Conservation (phyloP, 257 asterid species). For the Penstemon newberryi region DNA sequence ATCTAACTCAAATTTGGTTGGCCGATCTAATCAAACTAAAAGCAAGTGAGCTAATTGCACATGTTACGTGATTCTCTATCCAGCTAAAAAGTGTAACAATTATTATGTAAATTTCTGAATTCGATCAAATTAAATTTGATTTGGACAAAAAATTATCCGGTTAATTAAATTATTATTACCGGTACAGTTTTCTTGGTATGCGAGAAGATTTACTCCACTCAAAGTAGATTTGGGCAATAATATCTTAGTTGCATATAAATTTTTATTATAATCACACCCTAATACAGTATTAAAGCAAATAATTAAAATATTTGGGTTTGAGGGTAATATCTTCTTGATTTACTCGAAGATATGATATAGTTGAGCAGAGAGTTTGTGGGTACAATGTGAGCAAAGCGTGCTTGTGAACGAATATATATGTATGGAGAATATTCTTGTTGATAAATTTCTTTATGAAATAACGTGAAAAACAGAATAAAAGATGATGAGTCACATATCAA, state of each 20-base stretch:
- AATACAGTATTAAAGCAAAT: neutral
- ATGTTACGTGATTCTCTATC: no score
- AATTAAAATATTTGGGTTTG: neutral
- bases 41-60: no score
- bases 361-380: conserved; percentile 19
- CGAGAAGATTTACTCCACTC: conserved; percentile 35
- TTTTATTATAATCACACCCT: neutral
- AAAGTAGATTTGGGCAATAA: conserved; percentile 35
- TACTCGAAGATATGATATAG: conserved; percentile 28
- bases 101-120: neutral
- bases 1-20: no score
- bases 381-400: conserved; percentile 37
- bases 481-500: neutral
- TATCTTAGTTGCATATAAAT: conserved; percentile 16
- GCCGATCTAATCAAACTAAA: no score
- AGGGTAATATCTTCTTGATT: conserved; percentile 29
- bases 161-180: conserved; percentile 11
- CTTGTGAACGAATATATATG: conserved; percentile 24
- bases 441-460: conserved; percentile 6
- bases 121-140: no score
- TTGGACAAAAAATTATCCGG: no score
- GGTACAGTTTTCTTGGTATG: conserved; percentile 23
- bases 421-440: conserved; percentile 25
- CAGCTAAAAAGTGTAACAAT: neutral
- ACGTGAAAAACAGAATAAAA: conserved; percentile 12